Evolutionary conservation across 495 filamentous ascomycete species (phyloP).

Genomic region (Hapsidospora chrysogenum): DNA sequence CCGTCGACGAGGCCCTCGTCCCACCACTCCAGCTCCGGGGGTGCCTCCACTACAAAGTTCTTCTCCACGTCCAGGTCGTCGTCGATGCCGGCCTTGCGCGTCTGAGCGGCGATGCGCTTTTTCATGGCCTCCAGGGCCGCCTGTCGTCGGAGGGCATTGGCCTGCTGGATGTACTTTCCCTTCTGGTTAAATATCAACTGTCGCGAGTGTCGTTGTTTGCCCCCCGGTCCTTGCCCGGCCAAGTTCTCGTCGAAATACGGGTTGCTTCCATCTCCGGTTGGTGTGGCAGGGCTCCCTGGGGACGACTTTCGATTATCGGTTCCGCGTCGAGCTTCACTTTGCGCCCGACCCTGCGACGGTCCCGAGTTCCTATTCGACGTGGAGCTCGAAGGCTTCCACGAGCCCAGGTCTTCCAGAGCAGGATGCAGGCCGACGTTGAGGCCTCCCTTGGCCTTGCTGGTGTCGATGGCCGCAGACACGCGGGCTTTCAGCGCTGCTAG

Average conservation of each 20-base stretch:
- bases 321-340: not conserved
- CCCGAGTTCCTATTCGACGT: constrained; percentile 9
- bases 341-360: constrained; percentile 5
- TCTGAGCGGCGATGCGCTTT: constrained; percentile 69
- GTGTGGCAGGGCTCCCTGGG: constrained; percentile 1
- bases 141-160: constrained; percentile 70
- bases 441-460: constrained; percentile 48
- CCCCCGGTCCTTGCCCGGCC: constrained; percentile 41
- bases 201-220: constrained; percentile 46
- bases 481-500: constrained; percentile 66
- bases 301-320: constrained; percentile 1
- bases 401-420: constrained; percentile 57
- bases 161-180: constrained; percentile 92
- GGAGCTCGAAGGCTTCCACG: constrained; percentile 34
- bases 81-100: constrained; percentile 74
- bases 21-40: constrained; percentile 95
- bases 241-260: constrained; percentile 74
- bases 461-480: constrained; percentile 57
- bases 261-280: constrained; percentile 38
- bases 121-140: constrained; percentile 88
- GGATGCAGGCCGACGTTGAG: constrained; percentile 85
- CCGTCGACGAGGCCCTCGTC: constrained; percentile 73
- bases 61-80: constrained; percentile 85
- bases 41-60: constrained; percentile 66
- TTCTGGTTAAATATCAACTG: constrained; percentile 87